Evolutionary conservation across 805 yeast species (phyloP).

Genomic region (Nakazawaea peltata): DNA sequence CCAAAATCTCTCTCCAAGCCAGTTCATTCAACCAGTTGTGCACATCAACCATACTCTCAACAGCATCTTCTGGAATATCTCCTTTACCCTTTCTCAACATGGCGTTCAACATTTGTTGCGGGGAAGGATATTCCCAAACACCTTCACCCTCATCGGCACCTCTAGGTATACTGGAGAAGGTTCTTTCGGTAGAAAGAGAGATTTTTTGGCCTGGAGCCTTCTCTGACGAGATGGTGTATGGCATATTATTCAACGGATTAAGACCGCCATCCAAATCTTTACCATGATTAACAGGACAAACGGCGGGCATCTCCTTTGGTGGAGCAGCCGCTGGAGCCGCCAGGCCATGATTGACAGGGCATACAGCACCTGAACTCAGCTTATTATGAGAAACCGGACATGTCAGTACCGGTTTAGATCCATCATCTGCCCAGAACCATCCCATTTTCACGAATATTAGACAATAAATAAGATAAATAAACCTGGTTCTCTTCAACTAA

Average conservation of each 20-base stretch:
- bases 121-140: constrained; percentile 98
- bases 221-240: constrained; percentile 54
- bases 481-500: too few species aligned
- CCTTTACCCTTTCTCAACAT: constrained; percentile 93
- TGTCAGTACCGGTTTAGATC: too few species aligned
- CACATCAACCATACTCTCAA: constrained; percentile 92
- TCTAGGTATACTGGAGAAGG: constrained; percentile 79
- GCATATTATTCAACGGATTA: constrained; percentile 89
- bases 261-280: constrained; percentile 28
- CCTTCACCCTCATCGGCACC: constrained; percentile 62
- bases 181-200: constrained; percentile 74
- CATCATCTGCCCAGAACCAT: constrained; percentile 75
- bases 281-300: constrained; percentile 21
- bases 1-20: constrained; percentile 90
- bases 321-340: constrained; percentile 13
- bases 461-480: too few species aligned
- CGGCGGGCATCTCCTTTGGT: too few species aligned
- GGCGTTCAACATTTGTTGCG: constrained; percentile 98
- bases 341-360: constrained; percentile 20
- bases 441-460: constrained; percentile 47
- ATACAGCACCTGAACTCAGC: constrained; percentile 9
- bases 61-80: constrained; percentile 90
- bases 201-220: constrained; percentile 75
- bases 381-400: not conserved
- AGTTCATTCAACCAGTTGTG: constrained; percentile 96